phyloP scores from a whole-genome alignment of 2,329 filamentous ascomycete genomes.

The Tolypocladium cylindrosporum region DNA sequence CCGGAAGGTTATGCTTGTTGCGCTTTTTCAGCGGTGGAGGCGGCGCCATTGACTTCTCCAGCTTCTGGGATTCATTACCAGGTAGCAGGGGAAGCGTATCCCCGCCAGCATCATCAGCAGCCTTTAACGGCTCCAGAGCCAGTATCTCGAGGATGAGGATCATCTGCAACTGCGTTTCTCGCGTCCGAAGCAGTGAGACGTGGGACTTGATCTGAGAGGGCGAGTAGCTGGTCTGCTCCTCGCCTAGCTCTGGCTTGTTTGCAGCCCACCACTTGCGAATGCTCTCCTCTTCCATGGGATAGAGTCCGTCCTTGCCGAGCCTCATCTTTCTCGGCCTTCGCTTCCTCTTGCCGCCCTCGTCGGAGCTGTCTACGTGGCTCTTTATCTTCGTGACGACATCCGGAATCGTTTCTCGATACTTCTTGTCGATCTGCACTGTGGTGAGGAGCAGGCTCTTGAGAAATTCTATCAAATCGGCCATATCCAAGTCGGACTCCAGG shows the following conservation, averaged over 20 bases:
- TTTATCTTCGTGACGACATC: slow-evolving; percentile 49
- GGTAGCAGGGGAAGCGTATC: slow-evolving; percentile 36
- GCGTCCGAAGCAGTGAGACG: slow-evolving; percentile 55
- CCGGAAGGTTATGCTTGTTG: slow-evolving; percentile 52
- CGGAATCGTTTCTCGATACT: slow-evolving; percentile 64
- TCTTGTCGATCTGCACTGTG: slow-evolving; percentile 63
- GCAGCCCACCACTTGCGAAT: slow-evolving; percentile 62
- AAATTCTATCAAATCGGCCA: slow-evolving; percentile 56
- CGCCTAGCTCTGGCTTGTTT: slow-evolving; percentile 40
- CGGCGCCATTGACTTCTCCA: slow-evolving; percentile 17
- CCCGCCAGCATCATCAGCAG: slow-evolving; percentile 29
- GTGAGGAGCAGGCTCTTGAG: slow-evolving; percentile 59
- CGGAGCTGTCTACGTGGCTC: slow-evolving; percentile 44
- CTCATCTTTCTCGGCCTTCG: slow-evolving; percentile 54
- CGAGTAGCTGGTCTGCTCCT: slow-evolving; percentile 36
- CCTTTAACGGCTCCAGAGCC: slow-evolving; percentile 50
- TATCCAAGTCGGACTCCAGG: slow-evolving; percentile 48
- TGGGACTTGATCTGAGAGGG: slow-evolving; percentile 49
- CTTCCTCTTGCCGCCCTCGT: slow-evolving; percentile 34
- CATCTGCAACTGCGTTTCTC: slow-evolving; percentile 73
- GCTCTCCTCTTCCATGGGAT: slow-evolving; percentile 53
- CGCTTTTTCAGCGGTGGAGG: slow-evolving; percentile 38
- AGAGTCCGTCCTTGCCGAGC: slow-evolving; percentile 58
- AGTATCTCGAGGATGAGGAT: slow-evolving; percentile 70
- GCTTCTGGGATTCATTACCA: slow-evolving; percentile 17